Conservation (phyloP, 169 alveolate genomes). For the Eimeria zaria region DNA sequence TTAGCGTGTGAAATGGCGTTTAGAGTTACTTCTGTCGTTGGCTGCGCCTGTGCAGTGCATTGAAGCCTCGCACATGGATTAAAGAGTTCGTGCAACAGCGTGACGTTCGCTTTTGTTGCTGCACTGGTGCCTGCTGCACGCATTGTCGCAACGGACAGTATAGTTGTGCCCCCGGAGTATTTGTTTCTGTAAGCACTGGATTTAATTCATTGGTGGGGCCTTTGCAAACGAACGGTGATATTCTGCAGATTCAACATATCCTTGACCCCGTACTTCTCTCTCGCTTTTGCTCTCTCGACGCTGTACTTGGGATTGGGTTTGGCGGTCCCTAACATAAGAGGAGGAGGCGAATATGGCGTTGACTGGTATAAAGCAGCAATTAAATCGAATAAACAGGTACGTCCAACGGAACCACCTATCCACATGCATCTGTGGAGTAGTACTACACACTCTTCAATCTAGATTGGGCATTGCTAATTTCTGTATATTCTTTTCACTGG, state of each 20-base stretch:
- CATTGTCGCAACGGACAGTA: background rate
- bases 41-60: background rate
- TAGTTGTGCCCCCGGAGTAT: background rate
- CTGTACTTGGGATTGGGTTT: slow-evolving; percentile 35
- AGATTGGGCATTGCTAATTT: background rate
- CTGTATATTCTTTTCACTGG: background rate
- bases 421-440: background rate
- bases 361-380: slow-evolving; percentile 65
- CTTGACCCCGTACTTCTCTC: slow-evolving; percentile 55
- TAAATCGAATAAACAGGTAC: slow-evolving; percentile 58
- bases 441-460: background rate
- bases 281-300: slow-evolving; percentile 9
- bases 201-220: background rate
- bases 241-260: slow-evolving; percentile 50
- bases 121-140: background rate
- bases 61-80: background rate
- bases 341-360: slow-evolving; percentile 79
- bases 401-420: background rate
- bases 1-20: background rate
- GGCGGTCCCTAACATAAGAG: slow-evolving; percentile 78
- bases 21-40: background rate
- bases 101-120: background rate
- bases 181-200: background rate
- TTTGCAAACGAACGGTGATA: background rate
- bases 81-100: background rate